A percentile compares a stretch with the other conserved stretches of the same genome.
Conservation (phyloP, 768 basidiomycete species). For the Serendipita indica region DNA sequence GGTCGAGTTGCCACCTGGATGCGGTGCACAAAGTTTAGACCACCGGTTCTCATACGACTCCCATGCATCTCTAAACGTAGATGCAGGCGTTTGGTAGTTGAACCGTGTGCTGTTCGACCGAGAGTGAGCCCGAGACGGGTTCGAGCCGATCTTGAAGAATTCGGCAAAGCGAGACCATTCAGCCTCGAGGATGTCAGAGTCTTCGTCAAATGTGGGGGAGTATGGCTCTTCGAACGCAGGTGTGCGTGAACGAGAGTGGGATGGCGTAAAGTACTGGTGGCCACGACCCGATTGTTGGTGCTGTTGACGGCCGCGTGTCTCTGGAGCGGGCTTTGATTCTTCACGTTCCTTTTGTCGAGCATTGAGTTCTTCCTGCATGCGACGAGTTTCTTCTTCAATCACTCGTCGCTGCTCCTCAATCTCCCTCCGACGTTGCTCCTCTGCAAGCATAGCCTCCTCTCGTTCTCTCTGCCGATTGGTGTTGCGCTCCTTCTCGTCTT, state of each 20-base stretch:
- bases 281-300: neutral
- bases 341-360: neutral
- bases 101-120: neutral
- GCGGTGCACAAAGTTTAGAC: constrained; percentile 24
- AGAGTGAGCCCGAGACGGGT: neutral
- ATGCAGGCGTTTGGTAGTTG: neutral
- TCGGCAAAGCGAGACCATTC: constrained; percentile 3
- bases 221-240: neutral
- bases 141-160: constrained; percentile 2
- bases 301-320: neutral
- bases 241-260: neutral
- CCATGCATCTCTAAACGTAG: constrained; percentile 27
- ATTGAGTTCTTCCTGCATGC: neutral
- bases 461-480: neutral
- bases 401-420: neutral
- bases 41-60: constrained; percentile 40
- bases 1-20: constrained; percentile 18
- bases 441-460: neutral
- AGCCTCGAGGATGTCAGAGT: constrained; percentile 1
- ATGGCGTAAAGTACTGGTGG: neutral
- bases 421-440: neutral
- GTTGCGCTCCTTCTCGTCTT: neutral
- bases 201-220: neutral
- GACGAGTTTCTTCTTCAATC: constrained; percentile 1
- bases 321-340: neutral